These are phyloP conservation scores for Conticribra weissflogii DNA, from an alignment of 108 stramenopile genomes.

Conservation along the genomic window DNA sequence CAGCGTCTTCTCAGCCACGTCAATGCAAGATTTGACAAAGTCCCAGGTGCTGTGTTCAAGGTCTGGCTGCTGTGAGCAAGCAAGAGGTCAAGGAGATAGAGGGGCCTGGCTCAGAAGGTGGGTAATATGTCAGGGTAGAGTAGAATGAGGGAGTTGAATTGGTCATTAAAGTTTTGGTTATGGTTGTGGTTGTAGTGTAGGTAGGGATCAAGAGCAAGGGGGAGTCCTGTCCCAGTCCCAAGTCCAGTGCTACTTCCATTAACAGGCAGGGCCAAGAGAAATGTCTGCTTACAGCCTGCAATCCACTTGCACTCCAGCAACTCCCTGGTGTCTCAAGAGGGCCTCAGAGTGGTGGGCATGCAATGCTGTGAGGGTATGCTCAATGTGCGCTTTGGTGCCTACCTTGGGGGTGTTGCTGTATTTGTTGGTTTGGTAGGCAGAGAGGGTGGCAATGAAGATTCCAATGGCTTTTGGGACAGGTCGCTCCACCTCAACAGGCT, in stretches of 20 bases:
- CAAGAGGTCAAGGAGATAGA: slow-evolving; percentile 25
- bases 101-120: slow-evolving; percentile 8
- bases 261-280: slow-evolving; percentile 2
- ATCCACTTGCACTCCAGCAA: slow-evolving; percentile 49
- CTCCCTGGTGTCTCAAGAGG: slow-evolving; percentile 48
- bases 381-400: slow-evolving; percentile 8
- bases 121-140: slow-evolving; percentile 5
- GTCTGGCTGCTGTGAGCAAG: slow-evolving; percentile 20
- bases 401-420: slow-evolving; percentile 4
- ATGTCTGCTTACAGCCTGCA: slow-evolving; percentile 2
- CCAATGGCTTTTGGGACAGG: neutral
- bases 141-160: too few species aligned
- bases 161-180: too few species aligned
- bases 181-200: too few species aligned
- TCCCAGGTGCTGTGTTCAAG: too few species aligned
- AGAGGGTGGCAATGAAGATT: neutral
- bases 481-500: neutral
- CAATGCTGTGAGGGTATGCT: neutral
- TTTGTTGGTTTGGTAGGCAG: slow-evolving; percentile 5
- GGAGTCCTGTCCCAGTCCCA: neutral
- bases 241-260: too few species aligned
- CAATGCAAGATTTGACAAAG: slow-evolving; percentile 27
- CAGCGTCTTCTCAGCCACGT: slow-evolving; percentile 21
- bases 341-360: neutral
- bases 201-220: too few species aligned